Evolutionary conservation across 495 filamentous ascomycete genomes (phyloP).

Genomic region (Aspergillus indologenus): DNA sequence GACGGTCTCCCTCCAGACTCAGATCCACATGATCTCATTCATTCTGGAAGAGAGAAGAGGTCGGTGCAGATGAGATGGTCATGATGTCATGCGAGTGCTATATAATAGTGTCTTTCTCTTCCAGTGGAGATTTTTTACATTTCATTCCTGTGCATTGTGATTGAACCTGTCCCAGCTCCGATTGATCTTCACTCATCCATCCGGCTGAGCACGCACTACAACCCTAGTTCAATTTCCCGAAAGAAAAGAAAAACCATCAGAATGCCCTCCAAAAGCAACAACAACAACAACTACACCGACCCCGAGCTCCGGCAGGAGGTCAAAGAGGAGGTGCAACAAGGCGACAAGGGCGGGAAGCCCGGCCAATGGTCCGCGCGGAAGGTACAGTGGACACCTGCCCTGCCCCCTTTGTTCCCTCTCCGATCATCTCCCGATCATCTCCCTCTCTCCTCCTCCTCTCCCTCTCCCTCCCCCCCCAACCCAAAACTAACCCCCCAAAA

Average conservation of each 20-base stretch:
- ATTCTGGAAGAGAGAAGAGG: not conserved
- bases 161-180: too few species aligned
- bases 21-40: not conserved
- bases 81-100: not conserved
- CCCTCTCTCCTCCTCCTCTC: not conserved
- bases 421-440: too few species aligned
- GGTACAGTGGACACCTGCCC: constrained; percentile 17
- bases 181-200: too few species aligned
- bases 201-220: too few species aligned
- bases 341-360: constrained; percentile 47
- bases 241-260: constrained; percentile 6
- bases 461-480: not conserved
- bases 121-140: too few species aligned
- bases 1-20: not conserved
- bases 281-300: constrained; percentile 48
- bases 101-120: not conserved
- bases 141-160: too few species aligned
- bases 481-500: not conserved
- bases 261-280: constrained; percentile 30
- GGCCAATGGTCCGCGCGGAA: constrained; percentile 52
- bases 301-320: constrained; percentile 46
- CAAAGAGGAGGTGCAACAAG: constrained; percentile 44
- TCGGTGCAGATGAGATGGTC: not conserved
- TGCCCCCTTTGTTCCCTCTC: too few species aligned
- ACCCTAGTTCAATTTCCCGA: too few species aligned